Evolutionary conservation across 148 eudicot species (phyloP).

Genomic region (Rhododendron simsii): DNA sequence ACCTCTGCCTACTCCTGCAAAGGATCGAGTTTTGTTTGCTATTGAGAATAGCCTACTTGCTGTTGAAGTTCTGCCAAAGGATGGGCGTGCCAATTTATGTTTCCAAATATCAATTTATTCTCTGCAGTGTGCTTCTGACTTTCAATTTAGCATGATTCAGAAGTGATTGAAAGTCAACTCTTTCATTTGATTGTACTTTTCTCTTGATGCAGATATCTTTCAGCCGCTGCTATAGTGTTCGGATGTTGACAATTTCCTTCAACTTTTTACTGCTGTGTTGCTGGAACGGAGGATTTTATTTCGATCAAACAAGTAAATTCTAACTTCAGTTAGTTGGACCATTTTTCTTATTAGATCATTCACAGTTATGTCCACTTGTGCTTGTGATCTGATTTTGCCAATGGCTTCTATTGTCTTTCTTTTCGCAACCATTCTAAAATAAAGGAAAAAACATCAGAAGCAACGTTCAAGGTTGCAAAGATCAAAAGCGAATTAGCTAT

Average conservation of each 20-base stretch:
- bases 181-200: constrained; percentile 1
- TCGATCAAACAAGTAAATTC: constrained; percentile 79
- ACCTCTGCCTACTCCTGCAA: constrained; percentile 92
- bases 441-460: background rate
- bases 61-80: constrained; percentile 84
- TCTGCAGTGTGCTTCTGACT: constrained; percentile 9
- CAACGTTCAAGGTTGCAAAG: background rate
- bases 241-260: constrained; percentile 90
- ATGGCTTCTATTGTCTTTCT: background rate
- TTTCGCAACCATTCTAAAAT: background rate
- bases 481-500: background rate
- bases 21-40: constrained; percentile 81
- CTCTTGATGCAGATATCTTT: constrained; percentile 66
- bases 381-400: background rate
- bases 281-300: constrained; percentile 85
- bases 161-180: constrained; percentile 1
- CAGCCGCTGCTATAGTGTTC: constrained; percentile 89
- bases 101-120: background rate
- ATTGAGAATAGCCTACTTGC: constrained; percentile 84
- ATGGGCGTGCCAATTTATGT: constrained; percentile 91
- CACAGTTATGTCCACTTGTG: background rate
- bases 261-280: constrained; percentile 85
- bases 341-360: background rate
- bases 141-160: background rate
- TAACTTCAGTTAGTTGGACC: background rate